phyloP scores from a whole-genome alignment of 1,284 basidiomycete species.

The Tilletiaria anomala region DNA sequence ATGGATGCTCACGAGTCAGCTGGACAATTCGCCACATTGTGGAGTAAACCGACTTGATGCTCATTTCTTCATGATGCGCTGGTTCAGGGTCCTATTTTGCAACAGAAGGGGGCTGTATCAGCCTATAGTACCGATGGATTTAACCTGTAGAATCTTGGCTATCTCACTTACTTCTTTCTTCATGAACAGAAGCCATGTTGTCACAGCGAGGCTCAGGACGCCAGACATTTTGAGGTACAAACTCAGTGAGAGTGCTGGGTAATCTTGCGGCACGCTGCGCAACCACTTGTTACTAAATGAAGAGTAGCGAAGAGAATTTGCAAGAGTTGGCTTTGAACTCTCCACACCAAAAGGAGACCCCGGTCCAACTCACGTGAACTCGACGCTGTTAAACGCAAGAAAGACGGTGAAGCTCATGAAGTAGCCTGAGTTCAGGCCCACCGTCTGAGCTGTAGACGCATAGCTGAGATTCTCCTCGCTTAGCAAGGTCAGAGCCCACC shows the following conservation, averaged over 20 bases:
- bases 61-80: constrained; percentile 5
- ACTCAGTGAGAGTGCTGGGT: constrained; percentile 65
- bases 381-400: constrained; percentile 84
- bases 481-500: constrained; percentile 92
- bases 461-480: constrained; percentile 90
- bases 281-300: constrained; percentile 55
- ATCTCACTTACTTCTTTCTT: constrained; percentile 60
- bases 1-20: constrained; percentile 1
- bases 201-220: constrained; percentile 63
- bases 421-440: constrained; percentile 89
- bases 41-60: background rate
- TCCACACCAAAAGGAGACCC: too few species aligned
- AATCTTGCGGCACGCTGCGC: constrained; percentile 48
- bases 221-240: constrained; percentile 81
- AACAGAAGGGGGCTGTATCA: too few species aligned
- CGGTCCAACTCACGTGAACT: constrained; percentile 67
- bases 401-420: constrained; percentile 96
- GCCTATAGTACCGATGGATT: too few species aligned
- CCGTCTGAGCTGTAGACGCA: constrained; percentile 94
- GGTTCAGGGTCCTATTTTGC: too few species aligned
- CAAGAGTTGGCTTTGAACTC: constrained; percentile 2
- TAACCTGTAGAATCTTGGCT: too few species aligned
- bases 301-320: background rate
- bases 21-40: background rate
- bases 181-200: constrained; percentile 72